Evolutionary conservation across 2,329 filamentous ascomycete species (phyloP).

Genomic region (Paraphaeosphaeria sporulosa): DNA sequence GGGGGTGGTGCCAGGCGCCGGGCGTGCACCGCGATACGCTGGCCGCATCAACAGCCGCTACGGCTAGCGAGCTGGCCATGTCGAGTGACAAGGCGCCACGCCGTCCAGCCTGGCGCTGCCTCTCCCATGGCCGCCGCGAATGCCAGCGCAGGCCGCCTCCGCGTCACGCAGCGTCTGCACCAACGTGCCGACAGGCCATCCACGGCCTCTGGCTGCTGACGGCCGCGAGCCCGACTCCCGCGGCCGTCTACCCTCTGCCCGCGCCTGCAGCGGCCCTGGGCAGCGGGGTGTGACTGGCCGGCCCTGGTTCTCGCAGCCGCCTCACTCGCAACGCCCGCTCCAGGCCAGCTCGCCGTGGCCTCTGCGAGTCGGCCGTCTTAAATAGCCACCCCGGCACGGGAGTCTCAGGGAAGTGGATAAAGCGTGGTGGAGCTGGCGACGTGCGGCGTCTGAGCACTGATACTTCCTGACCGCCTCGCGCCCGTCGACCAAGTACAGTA

Average conservation of each 20-base stretch:
- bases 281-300: constrained; percentile 30
- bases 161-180: constrained; percentile 25
- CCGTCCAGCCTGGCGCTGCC: constrained; percentile 27
- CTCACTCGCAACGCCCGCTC: constrained; percentile 32
- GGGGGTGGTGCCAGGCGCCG: constrained; percentile 1
- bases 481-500: constrained; percentile 28
- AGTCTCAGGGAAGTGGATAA: constrained; percentile 23
- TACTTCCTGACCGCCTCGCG: constrained; percentile 39
- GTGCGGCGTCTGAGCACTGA: constrained; percentile 19
- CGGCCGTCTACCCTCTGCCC: constrained; percentile 22
- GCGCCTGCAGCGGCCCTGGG: constrained; percentile 15
- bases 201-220: constrained; percentile 27
- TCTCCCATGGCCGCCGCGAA: constrained; percentile 28
- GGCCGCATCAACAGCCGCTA: constrained; percentile 41
- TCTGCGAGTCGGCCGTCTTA: background rate
- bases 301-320: constrained; percentile 25
- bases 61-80: constrained; percentile 20
- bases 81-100: constrained; percentile 43
- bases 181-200: constrained; percentile 29
- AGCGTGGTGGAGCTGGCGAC: constrained; percentile 16
- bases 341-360: constrained; percentile 11
- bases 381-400: constrained; percentile 19
- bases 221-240: constrained; percentile 19
- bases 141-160: constrained; percentile 41
- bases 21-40: constrained; percentile 40